Evolutionary conservation across 2,329 filamentous ascomycete genomes (phyloP).

Genomic region (Colletotrichum sp.): DNA sequence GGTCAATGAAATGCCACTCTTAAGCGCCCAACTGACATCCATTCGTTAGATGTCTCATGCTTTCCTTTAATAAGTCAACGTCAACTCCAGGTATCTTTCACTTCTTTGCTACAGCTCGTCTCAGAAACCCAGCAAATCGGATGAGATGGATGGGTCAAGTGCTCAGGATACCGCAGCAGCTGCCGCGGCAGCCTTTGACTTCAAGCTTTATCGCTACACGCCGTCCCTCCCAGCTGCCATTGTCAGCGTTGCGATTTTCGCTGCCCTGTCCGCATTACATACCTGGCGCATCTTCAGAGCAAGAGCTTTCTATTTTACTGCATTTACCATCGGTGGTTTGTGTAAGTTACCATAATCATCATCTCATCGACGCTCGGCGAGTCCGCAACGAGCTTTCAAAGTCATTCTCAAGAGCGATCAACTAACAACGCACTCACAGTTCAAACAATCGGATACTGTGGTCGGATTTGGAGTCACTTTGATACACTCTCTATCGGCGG

Average conservation of each 20-base stretch:
- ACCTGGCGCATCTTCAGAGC: slow-evolving; percentile 9
- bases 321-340: slow-evolving; percentile 18
- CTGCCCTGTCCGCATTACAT: neutral
- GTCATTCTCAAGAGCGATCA: neutral
- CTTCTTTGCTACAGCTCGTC: neutral
- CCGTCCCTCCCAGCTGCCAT: slow-evolving; percentile 18
- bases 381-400: neutral
- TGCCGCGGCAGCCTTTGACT: slow-evolving; percentile 3
- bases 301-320: slow-evolving; percentile 17
- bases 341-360: neutral
- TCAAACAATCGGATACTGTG: slow-evolving; percentile 26
- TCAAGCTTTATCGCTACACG: slow-evolving; percentile 21
- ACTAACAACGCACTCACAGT: neutral
- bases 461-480: slow-evolving; percentile 24
- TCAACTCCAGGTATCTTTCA: neutral
- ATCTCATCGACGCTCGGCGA: neutral
- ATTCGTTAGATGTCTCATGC: neutral
- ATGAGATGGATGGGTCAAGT: neutral
- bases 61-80: neutral
- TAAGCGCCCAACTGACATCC: fast-evolving
- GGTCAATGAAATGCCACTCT: fast-evolving
- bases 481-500: slow-evolving; percentile 11
- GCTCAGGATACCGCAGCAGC: neutral
- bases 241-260: slow-evolving; percentile 7
- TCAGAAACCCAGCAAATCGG: fast-evolving